phyloP scores from a whole-genome alignment of 805 yeast genomes.

The Candida ulmi region DNA sequence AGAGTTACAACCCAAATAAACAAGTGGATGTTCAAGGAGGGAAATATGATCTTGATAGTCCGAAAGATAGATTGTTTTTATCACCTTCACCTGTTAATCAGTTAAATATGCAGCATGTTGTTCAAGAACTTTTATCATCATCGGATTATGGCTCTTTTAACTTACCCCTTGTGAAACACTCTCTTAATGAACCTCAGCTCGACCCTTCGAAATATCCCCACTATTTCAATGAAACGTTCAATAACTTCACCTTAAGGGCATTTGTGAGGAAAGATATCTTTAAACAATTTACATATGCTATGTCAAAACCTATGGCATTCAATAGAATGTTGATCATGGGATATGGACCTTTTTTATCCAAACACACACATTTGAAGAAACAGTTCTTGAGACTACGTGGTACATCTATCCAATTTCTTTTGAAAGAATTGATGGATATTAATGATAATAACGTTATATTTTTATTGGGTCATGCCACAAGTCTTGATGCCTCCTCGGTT shows the following conservation, averaged over 20 bases:
- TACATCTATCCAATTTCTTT: not conserved
- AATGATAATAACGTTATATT: constrained; percentile 12
- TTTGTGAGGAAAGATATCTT: not conserved
- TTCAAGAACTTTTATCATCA: too few species aligned
- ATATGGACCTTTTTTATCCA: not conserved
- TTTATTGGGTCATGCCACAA: constrained; percentile 6
- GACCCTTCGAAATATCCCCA: not conserved
- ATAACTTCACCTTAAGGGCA: not conserved
- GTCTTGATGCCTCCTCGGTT: constrained; percentile 8
- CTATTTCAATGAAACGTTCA: not conserved
- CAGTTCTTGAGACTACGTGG: not conserved
- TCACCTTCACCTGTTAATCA: too few species aligned
- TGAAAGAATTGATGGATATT: constrained; percentile 4
- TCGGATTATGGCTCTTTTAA: not conserved
- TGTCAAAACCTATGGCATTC: not conserved
- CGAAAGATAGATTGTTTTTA: not conserved
- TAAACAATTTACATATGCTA: not conserved
- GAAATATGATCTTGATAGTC: not conserved
- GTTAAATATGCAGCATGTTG: too few species aligned
- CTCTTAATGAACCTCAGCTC: not conserved
- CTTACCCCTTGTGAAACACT: not conserved
- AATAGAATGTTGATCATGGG: not conserved
- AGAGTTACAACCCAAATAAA: not conserved
- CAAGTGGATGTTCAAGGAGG: not conserved
- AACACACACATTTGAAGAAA: not conserved